Conservation (phyloP, 2,329 filamentous ascomycete species). For the Aspergillus sp. region DNA sequence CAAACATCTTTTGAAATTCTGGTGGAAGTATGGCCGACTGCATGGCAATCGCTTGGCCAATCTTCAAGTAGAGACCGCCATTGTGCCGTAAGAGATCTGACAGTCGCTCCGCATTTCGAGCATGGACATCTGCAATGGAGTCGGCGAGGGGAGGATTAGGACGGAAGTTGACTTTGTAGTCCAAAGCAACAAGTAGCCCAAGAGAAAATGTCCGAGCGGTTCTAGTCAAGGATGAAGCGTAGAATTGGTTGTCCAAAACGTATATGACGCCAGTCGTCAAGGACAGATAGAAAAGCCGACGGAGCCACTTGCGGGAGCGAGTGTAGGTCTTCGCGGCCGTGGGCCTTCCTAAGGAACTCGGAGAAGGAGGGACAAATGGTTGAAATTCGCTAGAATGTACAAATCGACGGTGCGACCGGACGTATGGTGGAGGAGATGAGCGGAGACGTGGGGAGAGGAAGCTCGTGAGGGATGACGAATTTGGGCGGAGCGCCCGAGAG, state of each 20-base stretch:
- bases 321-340: conserved; percentile 71
- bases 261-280: conserved; percentile 66
- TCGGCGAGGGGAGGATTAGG: conserved; percentile 74
- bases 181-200: conserved; percentile 79
- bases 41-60: conserved; percentile 98
- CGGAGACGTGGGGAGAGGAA: conserved; percentile 11
- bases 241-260: conserved; percentile 71
- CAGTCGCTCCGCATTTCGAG: conserved; percentile 79
- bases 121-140: conserved; percentile 77
- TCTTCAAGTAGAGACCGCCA: conserved; percentile 94
- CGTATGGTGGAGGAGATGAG: conserved; percentile 38
- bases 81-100: conserved; percentile 82
- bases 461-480: conserved; percentile 1
- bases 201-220: conserved; percentile 80
- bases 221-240: conserved; percentile 77
- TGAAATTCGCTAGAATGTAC: conserved; percentile 57
- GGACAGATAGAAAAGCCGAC: conserved; percentile 69
- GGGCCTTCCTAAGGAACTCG: conserved; percentile 75
- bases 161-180: conserved; percentile 97
- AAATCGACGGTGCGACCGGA: conserved; percentile 66
- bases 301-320: conserved; percentile 74
- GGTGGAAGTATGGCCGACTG: conserved; percentile 91
- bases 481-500: conserved; percentile 10
- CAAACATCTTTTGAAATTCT: conserved; percentile 95
- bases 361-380: conserved; percentile 75